Base-by-base conservation (phyloP, 2,329 filamentous ascomycete genomes). In the Neonectria faginata region DNA sequence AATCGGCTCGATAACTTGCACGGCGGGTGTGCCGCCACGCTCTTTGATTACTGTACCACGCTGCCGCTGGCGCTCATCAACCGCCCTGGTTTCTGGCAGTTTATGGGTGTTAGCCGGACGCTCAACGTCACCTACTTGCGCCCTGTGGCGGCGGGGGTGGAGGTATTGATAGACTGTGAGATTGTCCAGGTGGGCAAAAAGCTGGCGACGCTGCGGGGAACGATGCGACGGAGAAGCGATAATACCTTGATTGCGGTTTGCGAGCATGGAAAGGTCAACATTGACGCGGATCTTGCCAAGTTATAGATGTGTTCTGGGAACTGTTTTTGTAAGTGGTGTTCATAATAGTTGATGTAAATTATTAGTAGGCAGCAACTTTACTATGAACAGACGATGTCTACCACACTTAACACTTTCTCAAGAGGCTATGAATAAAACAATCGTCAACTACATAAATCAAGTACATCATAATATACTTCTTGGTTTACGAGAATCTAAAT, bases 21-120 rank as follows among this genome's bases (percentile, higher is more conserved):
- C 73, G 88, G 88, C 57, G 88, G 88, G 18, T 89, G 88, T 67
- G 83, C 87, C 0, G 86, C 91, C 2, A 89, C 89, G 0, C 78
- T 93, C 4, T 89, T 92, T 69, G 91, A 93, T 78, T 80, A 86
- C 62, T 84, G 87, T 70, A 92, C 91, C 0, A 87, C 87, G 3
- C 75, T 87, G 18, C 81, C 88, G 3, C 77, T 92, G 12, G 77
- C 84, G 10, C 82, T 89, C 41, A 76, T 90, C 56, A 84, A 84
- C 48, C 80, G 79, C 22, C 86, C 86, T 0, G 90, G 88, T 6
- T 88, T 85, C 75, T 92, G 90, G 86, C 79, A 83, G 60, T 80
- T 79, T 42, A 82, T 89, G 25, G 90, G 91, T 41, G 89, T 93
- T 27, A 88, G 83, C 73, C 84, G 91, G 62, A 89, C 87, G 27